phyloP scores from a whole-genome alignment of 805 yeast genomes.

The Lachancea nothofagi region DNA sequence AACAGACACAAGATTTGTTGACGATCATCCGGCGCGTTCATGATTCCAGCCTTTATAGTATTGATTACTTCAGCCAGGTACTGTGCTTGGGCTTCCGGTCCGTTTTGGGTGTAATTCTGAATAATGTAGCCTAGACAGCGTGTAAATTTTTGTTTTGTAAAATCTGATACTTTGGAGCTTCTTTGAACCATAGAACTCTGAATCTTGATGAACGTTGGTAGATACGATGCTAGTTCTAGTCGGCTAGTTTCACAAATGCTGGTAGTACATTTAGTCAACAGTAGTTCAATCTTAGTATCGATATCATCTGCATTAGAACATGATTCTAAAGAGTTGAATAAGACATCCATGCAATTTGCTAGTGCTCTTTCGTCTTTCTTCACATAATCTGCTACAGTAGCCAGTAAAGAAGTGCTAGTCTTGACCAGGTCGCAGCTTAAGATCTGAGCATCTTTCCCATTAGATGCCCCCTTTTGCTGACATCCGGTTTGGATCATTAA shows the following conservation, averaged over 20 bases:
- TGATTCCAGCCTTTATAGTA: constrained; percentile 26
- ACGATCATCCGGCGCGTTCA: constrained; percentile 21
- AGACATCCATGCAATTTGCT: constrained; percentile 21
- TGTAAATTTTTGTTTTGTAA: constrained; percentile 46
- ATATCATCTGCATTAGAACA: constrained; percentile 13
- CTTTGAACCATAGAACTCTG: constrained; percentile 32
- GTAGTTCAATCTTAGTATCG: constrained; percentile 25
- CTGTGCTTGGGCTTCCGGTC: constrained; percentile 41
- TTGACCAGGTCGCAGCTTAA: constrained; percentile 28
- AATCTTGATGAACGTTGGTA: constrained; percentile 23
- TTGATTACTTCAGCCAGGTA: constrained; percentile 34
- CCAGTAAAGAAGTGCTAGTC: constrained; percentile 25
- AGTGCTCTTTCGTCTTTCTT: constrained; percentile 19
- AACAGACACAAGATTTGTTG: constrained; percentile 54
- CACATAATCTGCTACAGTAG: constrained; percentile 29
- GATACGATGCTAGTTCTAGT: constrained; percentile 21
- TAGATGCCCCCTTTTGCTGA: constrained; percentile 13
- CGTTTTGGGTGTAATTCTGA: constrained; percentile 40
- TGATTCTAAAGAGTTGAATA: constrained; percentile 28
- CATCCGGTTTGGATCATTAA: constrained; percentile 26
- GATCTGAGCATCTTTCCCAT: constrained; percentile 14
- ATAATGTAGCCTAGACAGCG: constrained; percentile 60
- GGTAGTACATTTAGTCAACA: constrained; percentile 26
- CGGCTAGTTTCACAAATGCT: constrained; percentile 29
- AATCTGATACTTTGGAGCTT: constrained; percentile 24